Percentiles rank a stretch among this genome's conserved stretches.
Evolutionary conservation across 1,284 basidiomycete genomes (phyloP).

Genomic region (Pascua guehoae): DNA sequence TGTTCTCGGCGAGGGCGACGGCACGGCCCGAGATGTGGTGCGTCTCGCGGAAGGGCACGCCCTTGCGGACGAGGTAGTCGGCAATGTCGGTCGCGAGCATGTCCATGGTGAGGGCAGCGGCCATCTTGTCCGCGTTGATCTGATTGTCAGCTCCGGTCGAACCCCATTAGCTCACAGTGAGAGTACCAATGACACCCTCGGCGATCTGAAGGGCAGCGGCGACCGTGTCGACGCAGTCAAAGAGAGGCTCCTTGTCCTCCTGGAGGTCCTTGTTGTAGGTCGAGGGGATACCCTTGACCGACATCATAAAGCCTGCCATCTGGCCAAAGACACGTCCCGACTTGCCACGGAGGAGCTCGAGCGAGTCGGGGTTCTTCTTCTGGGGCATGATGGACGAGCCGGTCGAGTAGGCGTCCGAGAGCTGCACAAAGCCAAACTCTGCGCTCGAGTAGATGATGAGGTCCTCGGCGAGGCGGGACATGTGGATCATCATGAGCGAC

Average conservation of each 20-base stretch:
- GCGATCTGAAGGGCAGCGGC: constrained; percentile 87
- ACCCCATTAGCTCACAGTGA: constrained; percentile 65
- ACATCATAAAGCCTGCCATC: constrained; percentile 98
- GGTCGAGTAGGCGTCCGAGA: constrained; percentile 97
- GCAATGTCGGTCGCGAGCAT: constrained; percentile 96
- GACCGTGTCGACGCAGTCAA: constrained; percentile 87
- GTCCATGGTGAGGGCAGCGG: constrained; percentile 85
- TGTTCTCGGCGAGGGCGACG: constrained; percentile 86
- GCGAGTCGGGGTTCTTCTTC: constrained; percentile 97
- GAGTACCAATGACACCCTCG: constrained; percentile 87
- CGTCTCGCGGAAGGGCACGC: constrained; percentile 96
- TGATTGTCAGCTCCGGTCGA: constrained; percentile 44
- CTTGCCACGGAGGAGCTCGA: constrained; percentile 93
- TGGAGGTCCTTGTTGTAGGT: constrained; percentile 99
- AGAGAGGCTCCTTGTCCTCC: constrained; percentile 97
- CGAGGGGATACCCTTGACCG: constrained; percentile 91
- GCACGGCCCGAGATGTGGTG: constrained; percentile 96
- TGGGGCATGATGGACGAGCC: constrained; percentile 99
- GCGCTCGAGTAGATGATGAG: constrained; percentile 94
- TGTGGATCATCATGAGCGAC: constrained; percentile 84
- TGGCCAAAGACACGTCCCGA: constrained; percentile 91
- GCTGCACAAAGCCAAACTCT: constrained; percentile 90
- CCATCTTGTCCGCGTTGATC: constrained; percentile 89
- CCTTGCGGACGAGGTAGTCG: constrained; percentile 96
- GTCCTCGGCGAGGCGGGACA: constrained; percentile 93